A percentile compares a stretch with the other conserved stretches of the same genome.
These are phyloP conservation scores for Jackrogersella multiformis DNA, from an alignment of 495 filamentous ascomycete species.

Conservation along the genomic window DNA sequence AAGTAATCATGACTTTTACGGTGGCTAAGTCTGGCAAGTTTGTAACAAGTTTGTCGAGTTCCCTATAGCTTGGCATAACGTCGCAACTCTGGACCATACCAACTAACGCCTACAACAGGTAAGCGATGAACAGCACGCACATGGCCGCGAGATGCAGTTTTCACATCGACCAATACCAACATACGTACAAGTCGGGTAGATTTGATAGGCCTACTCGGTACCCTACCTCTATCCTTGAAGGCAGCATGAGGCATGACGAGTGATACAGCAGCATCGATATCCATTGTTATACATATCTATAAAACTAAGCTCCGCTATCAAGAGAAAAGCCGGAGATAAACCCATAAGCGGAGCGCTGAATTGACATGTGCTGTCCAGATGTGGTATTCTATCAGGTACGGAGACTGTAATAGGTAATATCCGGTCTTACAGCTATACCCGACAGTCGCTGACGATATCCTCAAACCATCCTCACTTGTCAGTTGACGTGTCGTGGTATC, in stretches of 20 bases:
- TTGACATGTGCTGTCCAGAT: background rate
- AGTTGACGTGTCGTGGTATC: too few relatives aligned
- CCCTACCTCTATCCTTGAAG: too few relatives aligned
- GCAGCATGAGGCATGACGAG: too few relatives aligned
- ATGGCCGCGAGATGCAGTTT: background rate
- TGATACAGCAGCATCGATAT: too few relatives aligned
- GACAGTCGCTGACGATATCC: background rate
- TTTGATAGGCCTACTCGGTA: too few relatives aligned
- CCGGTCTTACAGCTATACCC: slow-evolving; percentile 4
- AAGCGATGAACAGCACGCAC: background rate
- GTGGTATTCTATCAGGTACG: slow-evolving; percentile 1
- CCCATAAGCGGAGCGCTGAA: background rate
- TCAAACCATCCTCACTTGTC: background rate
- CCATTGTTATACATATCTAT: too few relatives aligned
- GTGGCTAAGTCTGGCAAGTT: too few relatives aligned
- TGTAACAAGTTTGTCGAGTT: too few relatives aligned
- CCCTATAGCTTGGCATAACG: slow-evolving; percentile 6
- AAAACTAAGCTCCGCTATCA: too few relatives aligned
- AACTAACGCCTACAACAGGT: background rate
- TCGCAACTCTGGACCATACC: too few relatives aligned
- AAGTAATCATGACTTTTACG: too few relatives aligned
- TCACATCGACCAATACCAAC: background rate
- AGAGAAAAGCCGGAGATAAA: background rate
- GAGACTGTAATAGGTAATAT: too few relatives aligned
- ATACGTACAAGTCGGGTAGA: background rate